A percentile compares a stretch with the other conserved stretches of the same genome.
These are phyloP conservation scores for Aspergillus hancockii DNA, from an alignment of 495 filamentous ascomycete genomes.

Conservation along the genomic window DNA sequence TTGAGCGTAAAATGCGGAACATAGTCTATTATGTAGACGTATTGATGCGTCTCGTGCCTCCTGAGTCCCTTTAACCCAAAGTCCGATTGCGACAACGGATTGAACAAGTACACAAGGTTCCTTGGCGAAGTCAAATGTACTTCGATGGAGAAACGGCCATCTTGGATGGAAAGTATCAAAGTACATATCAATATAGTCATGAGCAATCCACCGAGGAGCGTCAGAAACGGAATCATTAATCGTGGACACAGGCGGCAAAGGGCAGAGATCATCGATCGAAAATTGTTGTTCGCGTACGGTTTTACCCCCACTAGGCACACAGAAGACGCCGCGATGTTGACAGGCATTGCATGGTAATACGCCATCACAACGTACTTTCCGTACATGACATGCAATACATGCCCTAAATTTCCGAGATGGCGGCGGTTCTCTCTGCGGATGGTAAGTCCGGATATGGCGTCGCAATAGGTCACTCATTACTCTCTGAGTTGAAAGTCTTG, in stretches of 20 bases:
- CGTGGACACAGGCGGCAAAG: constrained; percentile 2
- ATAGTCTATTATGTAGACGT: constrained; percentile 16
- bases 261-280: no score
- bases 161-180: constrained; percentile 17
- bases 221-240: background rate
- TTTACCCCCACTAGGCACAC: no score
- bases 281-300: no score
- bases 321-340: constrained; percentile 7
- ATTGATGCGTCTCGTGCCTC: constrained; percentile 14
- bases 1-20: constrained; percentile 19
- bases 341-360: constrained; percentile 20
- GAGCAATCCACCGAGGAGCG: background rate
- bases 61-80: constrained; percentile 19
- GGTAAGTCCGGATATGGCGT: constrained; percentile 19
- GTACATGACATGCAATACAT: constrained; percentile 18
- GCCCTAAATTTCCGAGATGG: constrained; percentile 11
- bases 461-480: no score
- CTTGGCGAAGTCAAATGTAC: constrained; percentile 18
- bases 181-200: constrained; percentile 20
- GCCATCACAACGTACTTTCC: constrained; percentile 23
- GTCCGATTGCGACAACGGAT: constrained; percentile 23
- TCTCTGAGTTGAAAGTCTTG: no score
- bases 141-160: constrained; percentile 26
- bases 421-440: constrained; percentile 11
- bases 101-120: constrained; percentile 26